These are phyloP conservation scores for Penicillium salamii DNA, from an alignment of 495 filamentous ascomycete species.

Conservation along the genomic window DNA sequence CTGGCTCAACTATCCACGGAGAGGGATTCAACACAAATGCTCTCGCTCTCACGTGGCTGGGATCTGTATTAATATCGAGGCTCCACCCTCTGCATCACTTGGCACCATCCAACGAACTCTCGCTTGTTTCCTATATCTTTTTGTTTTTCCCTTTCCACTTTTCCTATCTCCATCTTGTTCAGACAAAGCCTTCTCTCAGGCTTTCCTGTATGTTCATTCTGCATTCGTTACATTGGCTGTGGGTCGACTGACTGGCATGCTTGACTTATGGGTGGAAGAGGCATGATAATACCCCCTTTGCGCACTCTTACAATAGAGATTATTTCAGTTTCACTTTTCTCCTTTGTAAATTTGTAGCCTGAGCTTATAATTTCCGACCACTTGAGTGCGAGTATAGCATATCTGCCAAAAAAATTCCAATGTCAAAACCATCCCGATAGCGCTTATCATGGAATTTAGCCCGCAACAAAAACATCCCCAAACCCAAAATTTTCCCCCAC, in stretches of 20 bases:
- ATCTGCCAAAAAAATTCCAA: no score
- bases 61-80: constrained; percentile 32
- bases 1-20: not conserved
- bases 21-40: not conserved
- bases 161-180: constrained; percentile 16
- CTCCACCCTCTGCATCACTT: constrained; percentile 13
- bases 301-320: constrained; percentile 27
- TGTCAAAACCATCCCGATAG: no score
- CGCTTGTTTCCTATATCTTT: constrained; percentile 12
- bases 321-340: not conserved
- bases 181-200: constrained; percentile 17
- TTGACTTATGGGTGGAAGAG: constrained; percentile 12
- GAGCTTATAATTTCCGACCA: no score
- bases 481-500: constrained; percentile 19
- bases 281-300: constrained; percentile 27
- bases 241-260: not conserved
- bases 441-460: no score
- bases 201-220: constrained; percentile 11
- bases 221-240: not conserved
- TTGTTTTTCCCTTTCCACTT: not conserved
- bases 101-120: constrained; percentile 11
- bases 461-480: constrained; percentile 4
- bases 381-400: no score
- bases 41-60: not conserved
- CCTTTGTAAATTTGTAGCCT: no score